Conservation (phyloP, 2,329 filamentous ascomycete species). For the Botrytis fragariae region DNA sequence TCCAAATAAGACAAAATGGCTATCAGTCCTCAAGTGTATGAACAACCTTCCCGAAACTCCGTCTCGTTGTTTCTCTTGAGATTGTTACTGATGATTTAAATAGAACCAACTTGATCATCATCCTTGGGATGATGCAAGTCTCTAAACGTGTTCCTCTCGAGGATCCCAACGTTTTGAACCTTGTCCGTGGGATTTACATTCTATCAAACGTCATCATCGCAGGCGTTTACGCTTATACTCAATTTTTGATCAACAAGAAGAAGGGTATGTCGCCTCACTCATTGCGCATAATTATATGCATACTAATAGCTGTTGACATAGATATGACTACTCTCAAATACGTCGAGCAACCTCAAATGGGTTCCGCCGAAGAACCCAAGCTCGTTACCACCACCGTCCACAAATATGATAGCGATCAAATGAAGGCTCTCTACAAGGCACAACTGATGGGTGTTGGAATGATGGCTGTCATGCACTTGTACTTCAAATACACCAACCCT, state of each 20-base stretch:
- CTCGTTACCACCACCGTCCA: slow-evolving; percentile 94
- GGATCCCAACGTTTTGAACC: slow-evolving; percentile 68
- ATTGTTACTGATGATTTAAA: slow-evolving; percentile 28
- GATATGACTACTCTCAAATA: slow-evolving; percentile 98
- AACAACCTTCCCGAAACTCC: slow-evolving; percentile 42
- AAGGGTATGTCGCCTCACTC: slow-evolving; percentile 66
- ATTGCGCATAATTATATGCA: neutral
- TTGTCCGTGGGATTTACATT: slow-evolving; percentile 61
- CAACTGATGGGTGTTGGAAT: slow-evolving; percentile 96
- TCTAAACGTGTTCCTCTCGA: slow-evolving; percentile 95
- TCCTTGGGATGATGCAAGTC: slow-evolving; percentile 97
- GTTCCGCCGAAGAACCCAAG: slow-evolving; percentile 90
- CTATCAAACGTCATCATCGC: slow-evolving; percentile 78
- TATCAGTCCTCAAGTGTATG: slow-evolving; percentile 67
- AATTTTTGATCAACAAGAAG: slow-evolving; percentile 87
- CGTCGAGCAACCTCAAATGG: slow-evolving; percentile 92
- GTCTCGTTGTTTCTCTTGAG: slow-evolving; percentile 17
- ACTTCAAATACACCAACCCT: slow-evolving; percentile 99
- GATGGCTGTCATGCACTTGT: slow-evolving; percentile 98
- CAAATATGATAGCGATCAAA: slow-evolving; percentile 87
- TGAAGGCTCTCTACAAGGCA: slow-evolving; percentile 80
- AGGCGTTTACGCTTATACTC: slow-evolving; percentile 79
- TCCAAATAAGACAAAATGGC: slow-evolving; percentile 51
- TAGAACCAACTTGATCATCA: slow-evolving; percentile 91
- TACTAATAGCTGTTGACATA: slow-evolving; percentile 42